Evolutionary conservation across 495 filamentous ascomycete species (phyloP).

Genomic region (Penicillium antarcticum): DNA sequence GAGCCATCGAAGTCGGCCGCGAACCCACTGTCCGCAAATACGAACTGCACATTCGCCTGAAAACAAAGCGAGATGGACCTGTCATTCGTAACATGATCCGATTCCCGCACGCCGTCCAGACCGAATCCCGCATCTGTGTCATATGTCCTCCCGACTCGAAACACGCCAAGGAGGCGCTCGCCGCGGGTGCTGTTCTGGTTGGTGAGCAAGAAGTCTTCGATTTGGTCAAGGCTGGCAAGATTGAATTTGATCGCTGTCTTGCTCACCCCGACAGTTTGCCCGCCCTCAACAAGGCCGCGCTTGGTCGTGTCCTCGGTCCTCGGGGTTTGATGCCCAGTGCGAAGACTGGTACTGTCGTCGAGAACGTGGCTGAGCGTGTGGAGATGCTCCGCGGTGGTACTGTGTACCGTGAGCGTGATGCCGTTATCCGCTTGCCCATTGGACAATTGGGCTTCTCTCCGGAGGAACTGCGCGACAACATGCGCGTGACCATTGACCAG

Average conservation of each 20-base stretch:
- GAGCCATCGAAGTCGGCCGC: constrained; percentile 85
- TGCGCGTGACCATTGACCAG: constrained; percentile 70
- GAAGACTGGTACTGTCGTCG: constrained; percentile 85
- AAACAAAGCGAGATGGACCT: constrained; percentile 75
- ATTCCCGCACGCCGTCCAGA: constrained; percentile 84
- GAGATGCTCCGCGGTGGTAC: constrained; percentile 77
- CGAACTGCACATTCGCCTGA: constrained; percentile 77
- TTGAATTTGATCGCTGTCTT: constrained; percentile 87
- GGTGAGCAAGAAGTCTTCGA: constrained; percentile 86
- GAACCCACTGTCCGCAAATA: constrained; percentile 74
- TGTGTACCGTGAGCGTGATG: constrained; percentile 80
- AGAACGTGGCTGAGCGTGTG: constrained; percentile 65
- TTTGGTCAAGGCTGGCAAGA: constrained; percentile 64
- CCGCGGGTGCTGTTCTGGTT: constrained; percentile 73
- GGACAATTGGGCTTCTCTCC: constrained; percentile 90
- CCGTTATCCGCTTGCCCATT: constrained; percentile 81
- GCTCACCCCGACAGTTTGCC: constrained; percentile 74
- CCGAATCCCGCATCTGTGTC: constrained; percentile 79
- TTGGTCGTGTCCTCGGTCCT: constrained; percentile 83
- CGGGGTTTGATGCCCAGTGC: constrained; percentile 85
- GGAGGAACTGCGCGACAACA: constrained; percentile 78
- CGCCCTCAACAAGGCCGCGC: constrained; percentile 68
- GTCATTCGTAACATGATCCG: constrained; percentile 82
- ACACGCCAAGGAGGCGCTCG: constrained; percentile 62
- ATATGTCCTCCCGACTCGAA: constrained; percentile 77